A percentile compares a stretch with the other conserved stretches of the same genome.
phyloP scores from a whole-genome alignment of 805 yeast species.

The Vanderwaltozyma verrucispora region DNA sequence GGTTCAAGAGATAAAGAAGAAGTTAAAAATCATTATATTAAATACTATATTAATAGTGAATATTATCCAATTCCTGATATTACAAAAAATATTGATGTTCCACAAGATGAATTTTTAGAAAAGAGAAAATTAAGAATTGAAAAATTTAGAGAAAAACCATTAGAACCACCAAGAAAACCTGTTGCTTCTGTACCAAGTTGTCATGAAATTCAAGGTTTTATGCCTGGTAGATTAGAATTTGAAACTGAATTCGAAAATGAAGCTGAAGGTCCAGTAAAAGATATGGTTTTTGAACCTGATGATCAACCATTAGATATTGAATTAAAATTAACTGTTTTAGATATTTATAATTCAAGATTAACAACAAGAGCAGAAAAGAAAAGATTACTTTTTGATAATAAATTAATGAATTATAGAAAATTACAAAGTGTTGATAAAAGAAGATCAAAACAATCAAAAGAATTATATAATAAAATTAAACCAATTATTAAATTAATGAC shows the following conservation, averaged over 20 bases:
- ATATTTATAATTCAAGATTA: slow-evolving; percentile 80
- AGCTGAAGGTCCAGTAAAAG: slow-evolving; percentile 89
- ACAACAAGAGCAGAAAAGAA: slow-evolving; percentile 91
- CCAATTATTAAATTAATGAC: slow-evolving; percentile 76
- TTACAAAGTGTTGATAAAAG: slow-evolving; percentile 75
- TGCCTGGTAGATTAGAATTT: slow-evolving; percentile 98
- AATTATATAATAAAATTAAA: slow-evolving; percentile 61
- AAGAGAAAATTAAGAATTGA: slow-evolving; percentile 65
- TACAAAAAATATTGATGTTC: slow-evolving; percentile 55
- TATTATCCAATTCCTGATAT: slow-evolving; percentile 87
- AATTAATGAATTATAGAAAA: slow-evolving; percentile 73
- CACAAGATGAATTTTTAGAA: slow-evolving; percentile 60
- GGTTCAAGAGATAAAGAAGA: slow-evolving; percentile 90
- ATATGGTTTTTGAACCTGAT: slow-evolving; percentile 91
- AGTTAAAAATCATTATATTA: slow-evolving; percentile 72
- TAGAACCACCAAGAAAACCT: slow-evolving; percentile 82
- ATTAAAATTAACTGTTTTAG: slow-evolving; percentile 75
- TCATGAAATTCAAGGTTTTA: slow-evolving; percentile 93
- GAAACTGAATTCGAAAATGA: slow-evolving; percentile 96
- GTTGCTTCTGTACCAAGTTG: slow-evolving; percentile 91
- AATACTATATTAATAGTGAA: slow-evolving; percentile 55
- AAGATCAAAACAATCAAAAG: slow-evolving; percentile 83
- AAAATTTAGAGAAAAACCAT: slow-evolving; percentile 54
- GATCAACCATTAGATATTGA: slow-evolving; percentile 85
- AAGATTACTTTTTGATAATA: slow-evolving; percentile 65